phyloP scores from a whole-genome alignment of 23 red algal species.

The Gracilaria gracilis region DNA sequence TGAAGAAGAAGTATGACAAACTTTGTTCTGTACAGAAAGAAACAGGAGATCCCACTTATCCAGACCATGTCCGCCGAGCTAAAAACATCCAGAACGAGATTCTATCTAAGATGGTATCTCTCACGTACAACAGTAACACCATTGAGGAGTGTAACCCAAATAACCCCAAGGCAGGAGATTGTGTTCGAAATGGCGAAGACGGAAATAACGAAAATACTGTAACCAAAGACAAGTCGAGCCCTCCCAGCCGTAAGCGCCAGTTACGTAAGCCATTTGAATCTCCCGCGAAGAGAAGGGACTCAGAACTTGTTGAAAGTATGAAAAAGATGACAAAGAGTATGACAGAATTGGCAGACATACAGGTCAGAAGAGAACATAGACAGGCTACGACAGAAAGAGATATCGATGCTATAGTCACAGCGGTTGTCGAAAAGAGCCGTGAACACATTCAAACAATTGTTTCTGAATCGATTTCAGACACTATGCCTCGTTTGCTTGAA shows the following conservation, averaged over 20 bases:
- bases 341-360: neutral
- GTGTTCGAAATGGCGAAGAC: neutral
- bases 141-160: neutral
- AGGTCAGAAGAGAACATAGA: neutral
- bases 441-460: neutral
- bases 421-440: neutral
- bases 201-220: neutral
- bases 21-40: constrained; percentile 16
- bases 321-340: neutral
- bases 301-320: neutral
- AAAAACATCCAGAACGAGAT: no score
- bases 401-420: neutral
- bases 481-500: no score
- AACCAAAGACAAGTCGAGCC: no score
- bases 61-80: neutral
- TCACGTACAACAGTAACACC: no score
- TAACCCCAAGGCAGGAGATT: no score
- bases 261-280: neutral
- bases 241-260: neutral
- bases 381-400: neutral
- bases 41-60: constrained; percentile 7
- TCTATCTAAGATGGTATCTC: no score
- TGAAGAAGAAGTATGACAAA: constrained; percentile 21
- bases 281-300: neutral
- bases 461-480: neutral